Evolutionary conservation across 805 yeast genomes (phyloP), one percentile per base, ranked within the genome.

Genomic region (Sugiyamaella smithiae): DNA sequence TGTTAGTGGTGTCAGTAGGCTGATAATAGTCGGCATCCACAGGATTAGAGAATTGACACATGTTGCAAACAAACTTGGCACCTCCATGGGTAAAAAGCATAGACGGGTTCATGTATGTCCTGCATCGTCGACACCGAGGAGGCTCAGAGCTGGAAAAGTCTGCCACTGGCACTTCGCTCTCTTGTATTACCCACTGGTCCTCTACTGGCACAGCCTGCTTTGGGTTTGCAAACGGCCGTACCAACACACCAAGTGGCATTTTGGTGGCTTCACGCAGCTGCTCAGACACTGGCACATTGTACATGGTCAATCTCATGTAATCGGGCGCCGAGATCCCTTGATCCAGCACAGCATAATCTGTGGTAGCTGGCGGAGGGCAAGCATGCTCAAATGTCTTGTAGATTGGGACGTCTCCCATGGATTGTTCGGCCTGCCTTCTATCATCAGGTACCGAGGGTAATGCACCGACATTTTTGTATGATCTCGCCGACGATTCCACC

Each of bases 91-190:
- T 70, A 56, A 80, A 82, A 52, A 77, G 82, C 81, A 86, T 84
- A 16, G 82, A 78, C 2, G 97, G 95, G 63, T 91, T 93, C 53
- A 89, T 74, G 65, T 89, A 93, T 1, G 96, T 80, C 48, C 97
- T 79, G 69, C 99, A 93, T 53, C 98, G 82, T 56, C 80, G 78
- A 68, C 99, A 93, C 57, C 99, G 78, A 28, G 95, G 83, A 0
- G 96, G 95, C 0, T 88, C 88, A 12, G 74, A 74, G 5, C 61
- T 61, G 20, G 73, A 67, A 69, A 78, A 77, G 61, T 87, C 90
- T 4, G 84, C 82, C 3, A 75, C 73, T 0, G 96, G 95, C 1
- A 89, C 77, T 17, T 5, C 67, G 2, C 29, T 17, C 11, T 11
- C 19, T 11, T 23, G n/a, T 4, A 24, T 20, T 17, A 37, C 41